A percentile compares a stretch with the other conserved stretches of the same genome.
phyloP scores from a whole-genome alignment of 2,329 filamentous ascomycete genomes.

The Thelonectria olida region DNA sequence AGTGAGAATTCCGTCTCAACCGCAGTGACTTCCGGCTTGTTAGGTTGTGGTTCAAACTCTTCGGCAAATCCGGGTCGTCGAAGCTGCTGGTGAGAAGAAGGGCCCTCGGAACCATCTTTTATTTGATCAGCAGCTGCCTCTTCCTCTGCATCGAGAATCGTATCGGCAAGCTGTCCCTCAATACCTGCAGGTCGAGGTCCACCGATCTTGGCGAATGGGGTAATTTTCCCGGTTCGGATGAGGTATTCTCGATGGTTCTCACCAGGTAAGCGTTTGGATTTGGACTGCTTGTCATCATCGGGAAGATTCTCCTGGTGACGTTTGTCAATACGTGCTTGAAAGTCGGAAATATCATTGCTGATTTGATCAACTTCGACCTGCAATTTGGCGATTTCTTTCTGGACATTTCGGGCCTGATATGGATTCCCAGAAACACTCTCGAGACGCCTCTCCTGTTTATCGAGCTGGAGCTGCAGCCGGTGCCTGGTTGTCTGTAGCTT shows the following conservation, averaged over 20 bases:
- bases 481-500: constrained; percentile 63
- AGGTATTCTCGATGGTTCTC: constrained; percentile 90
- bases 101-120: constrained; percentile 54
- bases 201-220: constrained; percentile 86
- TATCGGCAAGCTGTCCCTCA: constrained; percentile 77
- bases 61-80: constrained; percentile 75
- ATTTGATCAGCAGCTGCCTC: constrained; percentile 60
- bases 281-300: constrained; percentile 53
- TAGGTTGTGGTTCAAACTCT: constrained; percentile 36
- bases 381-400: constrained; percentile 72
- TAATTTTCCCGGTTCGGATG: constrained; percentile 96
- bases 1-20: constrained; percentile 65
- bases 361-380: constrained; percentile 71
- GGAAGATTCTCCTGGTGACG: constrained; percentile 67
- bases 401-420: constrained; percentile 64
- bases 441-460: constrained; percentile 59
- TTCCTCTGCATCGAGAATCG: constrained; percentile 83
- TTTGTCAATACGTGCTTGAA: constrained; percentile 81
- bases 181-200: constrained; percentile 68
- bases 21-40: constrained; percentile 32
- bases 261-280: constrained; percentile 73
- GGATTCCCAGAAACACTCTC: constrained; percentile 55
- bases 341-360: constrained; percentile 79
- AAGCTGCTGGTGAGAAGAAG: constrained; percentile 76
- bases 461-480: constrained; percentile 73